Base-by-base conservation (phyloP, 768 basidiomycete genomes). In the Serendipita indica region DNA sequence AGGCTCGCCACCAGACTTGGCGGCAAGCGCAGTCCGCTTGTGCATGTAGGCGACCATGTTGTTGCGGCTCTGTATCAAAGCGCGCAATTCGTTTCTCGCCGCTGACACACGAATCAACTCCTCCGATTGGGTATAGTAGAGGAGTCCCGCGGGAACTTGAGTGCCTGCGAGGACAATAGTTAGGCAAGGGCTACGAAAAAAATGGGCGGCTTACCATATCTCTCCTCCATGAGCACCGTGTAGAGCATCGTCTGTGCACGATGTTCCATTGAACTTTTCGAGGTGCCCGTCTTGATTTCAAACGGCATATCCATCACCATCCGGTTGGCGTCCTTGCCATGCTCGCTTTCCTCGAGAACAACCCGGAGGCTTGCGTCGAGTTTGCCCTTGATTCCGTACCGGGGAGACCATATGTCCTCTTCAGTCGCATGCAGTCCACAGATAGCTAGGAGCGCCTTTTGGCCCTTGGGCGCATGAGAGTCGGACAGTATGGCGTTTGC, bases 161-260 rank as follows among this genome's bases (percentile, higher is more conserved):
- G 79, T 77, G 3, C 83, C 89, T 77, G 61, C 20, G 25, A 5
- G 6, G 34, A 45, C 16, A 30, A 41, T 34, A 27, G 25, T 39
- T 39, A 3, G 37, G 18, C 7, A 2, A 56, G 6, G n/a, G 10
- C 30, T 16, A 13, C 32, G n/a, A n/a, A 5, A 49, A 20, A 18
- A 3, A 12, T 3, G 13, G 10, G 33, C 33, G 30, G 67, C 70
- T 57, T 33, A 76, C 76, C 69, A 65, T 97, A 97, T n/a, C 94
- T 79, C 67, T 98, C 93, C 35, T 81, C 79, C 64, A 91, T 81
- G 1, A 99, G 76, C 3, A 98, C 73, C 1, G 91, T 94, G 68
- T 99, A 99, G 2, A 99, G 72, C 84, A 97, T 92, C 1, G 96
- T 99, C 70, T 99, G 96, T 0, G 96, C 96, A 34, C 96, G 85